Evolutionary conservation across 2,329 filamentous ascomycete genomes (phyloP), one percentile per base, ranked within the genome.

Genomic region (Ascochyta koolunga): DNA sequence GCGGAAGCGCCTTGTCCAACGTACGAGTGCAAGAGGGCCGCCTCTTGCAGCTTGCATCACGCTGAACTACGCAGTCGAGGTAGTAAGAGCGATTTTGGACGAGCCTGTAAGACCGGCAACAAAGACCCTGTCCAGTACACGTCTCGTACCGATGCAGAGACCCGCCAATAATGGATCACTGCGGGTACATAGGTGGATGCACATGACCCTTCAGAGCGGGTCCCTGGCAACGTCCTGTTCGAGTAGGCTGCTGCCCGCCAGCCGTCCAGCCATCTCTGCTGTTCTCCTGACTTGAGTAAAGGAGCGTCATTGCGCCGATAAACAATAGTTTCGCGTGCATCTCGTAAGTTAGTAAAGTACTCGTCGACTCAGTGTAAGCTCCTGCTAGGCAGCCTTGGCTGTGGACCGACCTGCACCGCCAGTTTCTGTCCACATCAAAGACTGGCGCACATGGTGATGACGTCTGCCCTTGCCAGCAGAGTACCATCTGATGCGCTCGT

Each of bases 191-290:
- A 41, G 21, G 44, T 39, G 45, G 57, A 42, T 53, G 54, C 52
- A 62, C 69, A 72, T 73, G 69, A 73, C 69, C 68, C 50, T 60
- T 46, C 27, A 40, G 58, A 60, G 59, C 44, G 58, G 60, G 54
- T n/a, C 56, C 68, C 67, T 66, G 59, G 60, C 61, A 60, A 54
- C 56, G 47, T 58, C 41, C 58, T 52, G 53, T 56, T 58, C 21
- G 29, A 49, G 39, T 39, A 41, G 40, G 29, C 45, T 39, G 45
- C 36, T n/a, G 22, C 45, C 51, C 36, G 29, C 37, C 59, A 58
- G 63, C 68, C 63, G 69, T 65, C 62, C 65, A 66, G 47, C 60
- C 47, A 43, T 43, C 54, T 43, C 44, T 44, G 51, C 48, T 50
- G 27, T 54, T 54, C 44, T 54, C 47, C 62, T 63, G 51, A 58